Evolutionary conservation across 2,329 filamentous ascomycete genomes (phyloP), one percentile per base, ranked within the genome.

Genomic region (Stagonosporopsis rhizophila): DNA sequence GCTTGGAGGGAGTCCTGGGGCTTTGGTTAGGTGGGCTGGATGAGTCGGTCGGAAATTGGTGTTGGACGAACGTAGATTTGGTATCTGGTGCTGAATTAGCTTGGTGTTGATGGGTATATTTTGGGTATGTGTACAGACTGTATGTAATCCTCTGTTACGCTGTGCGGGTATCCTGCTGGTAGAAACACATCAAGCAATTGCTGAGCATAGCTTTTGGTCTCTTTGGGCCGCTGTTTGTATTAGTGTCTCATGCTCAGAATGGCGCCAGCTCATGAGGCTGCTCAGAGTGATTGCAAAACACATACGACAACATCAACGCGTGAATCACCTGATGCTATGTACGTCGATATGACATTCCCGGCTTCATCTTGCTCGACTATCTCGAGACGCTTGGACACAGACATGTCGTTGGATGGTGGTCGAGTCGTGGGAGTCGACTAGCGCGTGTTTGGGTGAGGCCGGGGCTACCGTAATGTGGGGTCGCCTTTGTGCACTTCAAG

Each of bases 141-240:
- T 4, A 92, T 80, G 75, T 97, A 97, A 75, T 97, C 92, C 14
- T 85, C 80, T 1, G 89, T 94, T 27, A 97, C 93, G 44, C 89
- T 95, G 64, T 92, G 85, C 0, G 92, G 93, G 75, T 89, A 97
- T n/a, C 92, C 92, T 1, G 90, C 87, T 0, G 93, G 93, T 1
- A 96, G 82, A 71, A 96, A 96, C 25, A 93, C 85, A 64, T 91
- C 87, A 38, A 92, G 72, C 2, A 85, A 60, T 51, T 62, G 73
- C 64, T 76, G 76, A 63, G 71, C 71, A 53, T 70, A 60, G 19
- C 58, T 51, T 44, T 68, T 72, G 15, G 59, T 64, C 35, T 59
- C 32, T 50, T 57, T 40, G 0, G 63, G 62, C 6, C 53, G 46
- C 61, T 69, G 23, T 11, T 8, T 25, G 19, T 8, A 34, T 51